These are phyloP conservation scores for Pleurotus cornucopiae DNA, from an alignment of 768 basidiomycete genomes.

Conservation along the genomic window DNA sequence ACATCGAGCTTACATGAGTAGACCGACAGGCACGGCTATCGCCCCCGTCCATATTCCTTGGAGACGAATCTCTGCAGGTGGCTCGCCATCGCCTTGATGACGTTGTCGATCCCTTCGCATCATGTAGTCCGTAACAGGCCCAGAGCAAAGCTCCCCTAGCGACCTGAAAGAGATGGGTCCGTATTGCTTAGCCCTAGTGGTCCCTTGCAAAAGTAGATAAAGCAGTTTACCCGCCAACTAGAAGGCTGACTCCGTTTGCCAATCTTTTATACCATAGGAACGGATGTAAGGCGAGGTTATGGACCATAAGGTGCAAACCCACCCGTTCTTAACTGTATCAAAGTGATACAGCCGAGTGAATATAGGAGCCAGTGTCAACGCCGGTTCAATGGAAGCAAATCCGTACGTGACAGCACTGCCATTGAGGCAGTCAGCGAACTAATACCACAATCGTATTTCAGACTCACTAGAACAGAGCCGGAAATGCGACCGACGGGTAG, in stretches of 20 bases:
- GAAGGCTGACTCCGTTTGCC: constrained; percentile 31
- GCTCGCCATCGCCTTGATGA: constrained; percentile 20
- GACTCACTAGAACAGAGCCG: constrained; percentile 31
- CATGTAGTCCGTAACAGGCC: constrained; percentile 31
- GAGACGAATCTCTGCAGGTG: constrained; percentile 29
- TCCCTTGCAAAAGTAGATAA: too few species aligned
- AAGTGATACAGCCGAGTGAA: constrained; percentile 35
- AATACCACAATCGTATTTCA: not conserved
- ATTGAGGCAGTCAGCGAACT: not conserved
- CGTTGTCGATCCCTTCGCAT: constrained; percentile 28
- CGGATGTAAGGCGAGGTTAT: not conserved
- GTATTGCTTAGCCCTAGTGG: not conserved
- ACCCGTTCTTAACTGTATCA: constrained; percentile 34
- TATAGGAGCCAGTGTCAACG: constrained; percentile 31
- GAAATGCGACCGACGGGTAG: constrained; percentile 35
- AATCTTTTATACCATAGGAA: constrained; percentile 16
- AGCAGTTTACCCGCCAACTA: constrained; percentile 28
- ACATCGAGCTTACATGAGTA: constrained; percentile 24
- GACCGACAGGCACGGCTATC: constrained; percentile 28
- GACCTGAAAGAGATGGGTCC: constrained; percentile 14
- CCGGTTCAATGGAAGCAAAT: constrained; percentile 35
- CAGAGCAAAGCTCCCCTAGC: constrained; percentile 31
- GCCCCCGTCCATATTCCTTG: constrained; percentile 35
- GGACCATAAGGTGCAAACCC: not conserved
- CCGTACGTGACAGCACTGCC: constrained; percentile 30